Percentiles rank a stretch among this genome's conserved stretches.
phyloP scores from a whole-genome alignment of 1,284 basidiomycete species.

The Marasmius oreades region DNA sequence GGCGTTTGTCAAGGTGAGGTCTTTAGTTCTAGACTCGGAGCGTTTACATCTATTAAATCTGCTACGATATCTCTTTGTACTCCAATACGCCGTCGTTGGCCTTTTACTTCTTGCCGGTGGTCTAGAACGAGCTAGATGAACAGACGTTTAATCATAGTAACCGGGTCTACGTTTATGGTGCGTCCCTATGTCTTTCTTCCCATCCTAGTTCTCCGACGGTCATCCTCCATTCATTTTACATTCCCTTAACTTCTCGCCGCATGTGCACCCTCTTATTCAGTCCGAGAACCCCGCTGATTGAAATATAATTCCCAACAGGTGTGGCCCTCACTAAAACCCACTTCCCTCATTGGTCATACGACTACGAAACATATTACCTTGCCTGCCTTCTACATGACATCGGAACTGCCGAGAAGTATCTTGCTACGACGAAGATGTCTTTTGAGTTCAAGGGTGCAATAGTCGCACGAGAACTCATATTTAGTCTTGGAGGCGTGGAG shows the following conservation, averaged over 20 bases:
- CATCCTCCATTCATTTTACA: too few species aligned
- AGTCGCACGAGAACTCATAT: slow-evolving; percentile 47
- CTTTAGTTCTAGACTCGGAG: background rate
- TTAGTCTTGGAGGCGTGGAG: slow-evolving; percentile 40
- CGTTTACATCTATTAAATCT: background rate
- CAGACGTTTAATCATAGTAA: slow-evolving; percentile 50
- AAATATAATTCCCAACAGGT: slow-evolving; percentile 24
- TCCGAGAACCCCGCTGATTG: background rate
- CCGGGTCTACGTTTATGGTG: slow-evolving; percentile 49
- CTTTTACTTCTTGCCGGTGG: background rate
- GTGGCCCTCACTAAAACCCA: slow-evolving; percentile 45
- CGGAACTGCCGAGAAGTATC: slow-evolving; percentile 47
- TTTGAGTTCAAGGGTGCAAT: slow-evolving; percentile 62
- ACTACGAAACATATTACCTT: slow-evolving; percentile 50
- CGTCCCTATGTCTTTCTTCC: too few species aligned
- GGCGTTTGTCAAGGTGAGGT: slow-evolving; percentile 37
- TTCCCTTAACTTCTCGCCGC: too few species aligned
- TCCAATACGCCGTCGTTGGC: background rate
- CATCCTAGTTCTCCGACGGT: too few species aligned
- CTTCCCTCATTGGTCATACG: slow-evolving; percentile 45
- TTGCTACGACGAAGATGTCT: slow-evolving; percentile 50
- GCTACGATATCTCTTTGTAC: background rate
- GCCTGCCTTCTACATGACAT: slow-evolving; percentile 55
- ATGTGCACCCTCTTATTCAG: too few species aligned
- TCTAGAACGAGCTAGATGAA: slow-evolving; percentile 42